phyloP scores from a whole-genome alignment of 805 yeast genomes.

The Saturnispora sekii region DNA sequence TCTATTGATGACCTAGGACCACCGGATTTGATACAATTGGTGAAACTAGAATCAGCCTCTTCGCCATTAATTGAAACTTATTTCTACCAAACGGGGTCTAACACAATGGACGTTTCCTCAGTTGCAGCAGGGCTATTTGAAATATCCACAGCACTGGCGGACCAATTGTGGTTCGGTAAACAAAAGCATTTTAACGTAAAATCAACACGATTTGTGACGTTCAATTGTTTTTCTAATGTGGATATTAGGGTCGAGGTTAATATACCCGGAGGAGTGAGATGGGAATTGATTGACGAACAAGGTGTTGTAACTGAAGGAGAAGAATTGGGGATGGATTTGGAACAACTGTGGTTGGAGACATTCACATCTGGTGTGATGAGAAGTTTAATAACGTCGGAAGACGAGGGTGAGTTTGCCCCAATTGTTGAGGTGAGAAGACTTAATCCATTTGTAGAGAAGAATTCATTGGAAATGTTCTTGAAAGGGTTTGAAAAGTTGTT shows the following conservation, averaged over 20 bases:
- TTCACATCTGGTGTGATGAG: conserved; percentile 67
- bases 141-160: conserved; percentile 52
- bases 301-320: conserved; percentile 39
- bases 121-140: conserved; percentile 68
- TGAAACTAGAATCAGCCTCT: conserved; percentile 25
- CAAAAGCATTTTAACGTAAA: conserved; percentile 59
- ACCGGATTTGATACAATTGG: conserved; percentile 50
- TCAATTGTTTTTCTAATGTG: conserved; percentile 49
- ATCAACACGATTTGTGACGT: conserved; percentile 60
- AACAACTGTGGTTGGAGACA: conserved; percentile 49
- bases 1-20: conserved; percentile 63
- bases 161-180: conserved; percentile 77
- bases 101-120: conserved; percentile 66
- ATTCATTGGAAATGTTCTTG: conserved; percentile 44
- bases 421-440: conserved; percentile 79
- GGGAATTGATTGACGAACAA: conserved; percentile 38
- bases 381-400: conserved; percentile 57
- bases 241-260: conserved; percentile 67
- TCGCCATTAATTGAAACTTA: conserved; percentile 49
- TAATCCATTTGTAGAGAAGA: conserved; percentile 54
- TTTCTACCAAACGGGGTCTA: conserved; percentile 66
- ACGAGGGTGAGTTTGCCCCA: conserved; percentile 52
- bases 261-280: conserved; percentile 65
- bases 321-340: conserved; percentile 17
- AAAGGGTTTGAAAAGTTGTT: conserved; percentile 59